Evolutionary conservation across 352 stramenopile species (phyloP).

Genomic region (Plasmopara viticola): DNA sequence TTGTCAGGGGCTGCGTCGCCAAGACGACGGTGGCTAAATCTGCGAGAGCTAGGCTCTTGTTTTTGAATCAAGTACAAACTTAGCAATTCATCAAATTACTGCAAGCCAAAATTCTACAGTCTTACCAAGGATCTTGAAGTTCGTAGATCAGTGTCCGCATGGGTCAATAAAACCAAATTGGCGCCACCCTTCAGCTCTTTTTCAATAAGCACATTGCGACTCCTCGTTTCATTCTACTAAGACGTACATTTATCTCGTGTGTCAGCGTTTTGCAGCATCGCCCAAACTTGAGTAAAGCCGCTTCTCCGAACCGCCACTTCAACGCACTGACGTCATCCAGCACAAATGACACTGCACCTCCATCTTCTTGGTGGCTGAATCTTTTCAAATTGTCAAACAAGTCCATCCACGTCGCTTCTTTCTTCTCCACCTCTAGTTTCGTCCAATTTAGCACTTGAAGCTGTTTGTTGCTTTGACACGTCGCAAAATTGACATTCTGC

Average conservation of each 20-base stretch:
- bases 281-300: conserved; percentile 42
- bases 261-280: conserved; percentile 63
- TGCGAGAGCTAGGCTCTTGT: conserved; percentile 37
- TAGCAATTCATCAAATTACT: neutral
- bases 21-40: conserved; percentile 60
- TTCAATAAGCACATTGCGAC: neutral
- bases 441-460: conserved; percentile 43
- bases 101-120: neutral
- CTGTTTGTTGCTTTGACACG: conserved; percentile 26
- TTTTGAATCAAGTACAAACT: no score
- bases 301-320: conserved; percentile 48
- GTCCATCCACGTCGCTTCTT: conserved; percentile 7
- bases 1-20: conserved; percentile 42
- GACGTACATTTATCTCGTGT: conserved; percentile 31
- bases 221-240: neutral
- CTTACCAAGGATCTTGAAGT: conserved; percentile 16
- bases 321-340: conserved; percentile 60
- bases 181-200: conserved; percentile 18
- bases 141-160: conserved; percentile 39
- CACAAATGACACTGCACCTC: conserved; percentile 36
- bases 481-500: conserved; percentile 49
- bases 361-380: conserved; percentile 4
- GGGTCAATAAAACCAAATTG: conserved; percentile 55
- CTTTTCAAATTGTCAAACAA: conserved; percentile 33
- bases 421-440: conserved; percentile 4